These are phyloP conservation scores for Mycena albidolilacea DNA, from an alignment of 768 basidiomycete genomes.

Conservation along the genomic window DNA sequence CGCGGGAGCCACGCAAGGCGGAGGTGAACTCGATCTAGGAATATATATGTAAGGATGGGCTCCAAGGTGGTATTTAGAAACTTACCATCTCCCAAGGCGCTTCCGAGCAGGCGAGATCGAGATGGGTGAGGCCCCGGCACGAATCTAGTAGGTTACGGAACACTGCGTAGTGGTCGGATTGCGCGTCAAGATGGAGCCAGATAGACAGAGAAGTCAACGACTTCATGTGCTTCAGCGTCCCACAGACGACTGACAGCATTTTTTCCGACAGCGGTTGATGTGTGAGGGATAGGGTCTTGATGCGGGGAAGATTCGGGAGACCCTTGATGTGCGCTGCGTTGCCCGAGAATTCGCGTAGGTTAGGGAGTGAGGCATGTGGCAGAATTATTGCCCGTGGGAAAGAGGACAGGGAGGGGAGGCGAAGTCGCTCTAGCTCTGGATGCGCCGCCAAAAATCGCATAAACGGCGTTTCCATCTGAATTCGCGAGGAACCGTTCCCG, in stretches of 20 bases:
- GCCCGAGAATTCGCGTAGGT: slow-evolving; percentile 32
- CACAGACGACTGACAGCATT: slow-evolving; percentile 33
- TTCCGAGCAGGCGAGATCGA: slow-evolving; percentile 39
- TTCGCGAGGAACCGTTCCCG: slow-evolving; percentile 23
- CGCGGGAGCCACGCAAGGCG: slow-evolving; percentile 37
- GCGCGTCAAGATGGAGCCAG: slow-evolving; percentile 40
- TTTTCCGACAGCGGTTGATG: slow-evolving; percentile 40
- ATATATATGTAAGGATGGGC: slow-evolving; percentile 16
- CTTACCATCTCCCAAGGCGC: slow-evolving; percentile 39
- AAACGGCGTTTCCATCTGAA: slow-evolving; percentile 37
- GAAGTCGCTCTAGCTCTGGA: slow-evolving; percentile 31
- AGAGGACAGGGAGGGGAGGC: slow-evolving; percentile 37
- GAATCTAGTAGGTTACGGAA: slow-evolving; percentile 37
- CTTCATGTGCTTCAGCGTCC: slow-evolving; percentile 35
- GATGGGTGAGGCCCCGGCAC: slow-evolving; percentile 29
- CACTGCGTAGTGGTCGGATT: slow-evolving; percentile 36
- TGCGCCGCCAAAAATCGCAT: slow-evolving; percentile 39
- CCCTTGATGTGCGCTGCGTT: slow-evolving; percentile 35
- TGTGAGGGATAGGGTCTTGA: slow-evolving; percentile 31
- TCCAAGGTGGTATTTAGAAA: background rate
- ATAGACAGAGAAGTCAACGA: slow-evolving; percentile 36
- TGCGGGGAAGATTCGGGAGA: slow-evolving; percentile 32
- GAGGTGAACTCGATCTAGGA: slow-evolving; percentile 37
- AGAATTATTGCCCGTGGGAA: slow-evolving; percentile 37
- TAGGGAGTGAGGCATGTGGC: slow-evolving; percentile 25